Evolutionary conservation across 768 basidiomycete genomes (phyloP), one percentile per base, ranked within the genome.

Genomic region (Trametes gibbosa): DNA sequence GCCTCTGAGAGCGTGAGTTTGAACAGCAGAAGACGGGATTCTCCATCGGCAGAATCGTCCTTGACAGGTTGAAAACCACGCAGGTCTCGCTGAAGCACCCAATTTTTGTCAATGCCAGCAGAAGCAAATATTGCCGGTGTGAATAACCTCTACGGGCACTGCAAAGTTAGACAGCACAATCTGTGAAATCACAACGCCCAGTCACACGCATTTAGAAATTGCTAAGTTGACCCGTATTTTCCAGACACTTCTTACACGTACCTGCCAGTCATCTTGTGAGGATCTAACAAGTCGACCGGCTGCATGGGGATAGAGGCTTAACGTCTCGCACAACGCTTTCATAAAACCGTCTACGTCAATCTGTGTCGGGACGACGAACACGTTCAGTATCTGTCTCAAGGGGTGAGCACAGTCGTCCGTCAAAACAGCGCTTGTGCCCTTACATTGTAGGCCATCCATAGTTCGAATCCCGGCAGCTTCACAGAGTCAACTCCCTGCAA

Each of bases 1-100:
- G 43, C 24, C 4, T 52, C 53, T 8, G 71, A 62, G 14, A 71
- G 27, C 1, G 65, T 68, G 35, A 75, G 23, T 43, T 74, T 74
- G 37, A 73, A 46, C 39, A 65, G 66, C 29, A 71, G 64, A 13
- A 64, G 43, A 3, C 40, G 17, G 25, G 50, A 24, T 5, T 10
- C 13, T 10, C 37, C 50, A 5, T 42, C 19, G 27, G 34, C 27
- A 4, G 43, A 5, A 6, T 6, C 12, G 16, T 37, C 29, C 14
- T 37, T 6, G 34, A 37, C n/a, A 24, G 45, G 42, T 16, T 61
- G 32, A 29, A 53, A 63, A 0, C 25, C 27, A 9, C 24, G 23
- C 1, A 65, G 35, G 27, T 60, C 41, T 14, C 42, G 50, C 25
- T 62, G 64, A 1, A 65, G 13, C 1, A 65, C 61, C 58, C 58